phyloP scores from a whole-genome alignment of 192 early-diverging fungal species.

The Paraglomus occultum region DNA sequence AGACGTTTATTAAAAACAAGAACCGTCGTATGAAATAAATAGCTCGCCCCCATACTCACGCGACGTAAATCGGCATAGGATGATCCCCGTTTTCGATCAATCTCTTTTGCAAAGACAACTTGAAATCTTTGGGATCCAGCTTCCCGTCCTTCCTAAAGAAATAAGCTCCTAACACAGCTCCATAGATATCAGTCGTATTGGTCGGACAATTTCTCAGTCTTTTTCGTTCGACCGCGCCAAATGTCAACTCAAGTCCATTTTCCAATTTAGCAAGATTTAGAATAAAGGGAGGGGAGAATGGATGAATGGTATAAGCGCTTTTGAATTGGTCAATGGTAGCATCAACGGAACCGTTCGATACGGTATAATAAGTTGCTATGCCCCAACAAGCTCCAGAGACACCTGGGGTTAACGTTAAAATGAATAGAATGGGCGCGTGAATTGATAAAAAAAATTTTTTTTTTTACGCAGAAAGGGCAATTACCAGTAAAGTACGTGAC shows the following conservation, averaged over 20 bases:
- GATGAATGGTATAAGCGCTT: conserved; percentile 28
- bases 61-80: conserved; percentile 78
- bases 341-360: conserved; percentile 35
- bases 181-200: conserved; percentile 57
- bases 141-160: conserved; percentile 42
- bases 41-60: conserved; percentile 49
- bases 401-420: conserved; percentile 44
- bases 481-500: conserved; percentile 55
- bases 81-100: conserved; percentile 54
- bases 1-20: conserved; percentile 37
- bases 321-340: conserved; percentile 39
- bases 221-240: conserved; percentile 42
- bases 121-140: conserved; percentile 36
- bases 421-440: too few species aligned
- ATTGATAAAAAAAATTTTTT: too few species aligned
- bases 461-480: too few species aligned
- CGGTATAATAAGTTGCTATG: conserved; percentile 48
- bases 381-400: conserved; percentile 63
- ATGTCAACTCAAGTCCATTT: conserved; percentile 39
- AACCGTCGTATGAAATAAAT: conserved; percentile 25
- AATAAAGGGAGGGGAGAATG: conserved; percentile 35
- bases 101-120: conserved; percentile 48
- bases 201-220: conserved; percentile 36
- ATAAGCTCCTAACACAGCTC: conserved; percentile 43
- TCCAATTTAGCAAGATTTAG: conserved; percentile 35